Evolutionary conservation across 2,329 filamentous ascomycete species (phyloP).

Genomic region (Scorias spongiosa): DNA sequence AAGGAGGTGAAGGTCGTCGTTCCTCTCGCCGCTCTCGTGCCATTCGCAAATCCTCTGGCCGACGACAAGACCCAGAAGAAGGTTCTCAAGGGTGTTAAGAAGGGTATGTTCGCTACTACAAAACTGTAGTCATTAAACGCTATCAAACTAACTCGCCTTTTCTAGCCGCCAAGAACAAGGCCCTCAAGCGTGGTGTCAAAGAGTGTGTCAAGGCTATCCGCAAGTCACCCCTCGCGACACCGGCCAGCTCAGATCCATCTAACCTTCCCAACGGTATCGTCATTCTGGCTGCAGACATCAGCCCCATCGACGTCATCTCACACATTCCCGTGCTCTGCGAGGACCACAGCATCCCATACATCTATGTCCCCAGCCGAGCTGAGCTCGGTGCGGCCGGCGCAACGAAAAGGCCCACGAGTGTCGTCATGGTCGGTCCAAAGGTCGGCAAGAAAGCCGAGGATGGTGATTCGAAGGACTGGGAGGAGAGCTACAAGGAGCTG

Average conservation of each 20-base stretch:
- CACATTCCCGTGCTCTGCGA: constrained; percentile 97
- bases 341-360: constrained; percentile 92
- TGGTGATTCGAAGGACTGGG: constrained; percentile 38
- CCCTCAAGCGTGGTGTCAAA: constrained; percentile 94
- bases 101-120: constrained; percentile 29
- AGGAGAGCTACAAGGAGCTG: constrained; percentile 43
- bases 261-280: constrained; percentile 52
- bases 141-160: constrained; percentile 1
- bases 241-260: constrained; percentile 38
- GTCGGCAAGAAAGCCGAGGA: constrained; percentile 34
- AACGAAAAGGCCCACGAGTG: constrained; percentile 91
- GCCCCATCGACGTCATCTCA: constrained; percentile 94
- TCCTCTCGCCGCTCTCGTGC: constrained; percentile 47
- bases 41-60: constrained; percentile 68
- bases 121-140: not conserved
- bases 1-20: constrained; percentile 19
- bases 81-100: constrained; percentile 50
- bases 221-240: constrained; percentile 64
- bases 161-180: constrained; percentile 83
- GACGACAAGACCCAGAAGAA: constrained; percentile 61
- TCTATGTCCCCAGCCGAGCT: constrained; percentile 83
- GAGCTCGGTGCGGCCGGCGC: constrained; percentile 86
- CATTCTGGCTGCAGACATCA: constrained; percentile 92
- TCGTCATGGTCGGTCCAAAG: constrained; percentile 63
- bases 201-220: constrained; percentile 97